Evolutionary conservation across 345 rosid species (phyloP), one percentile per base, ranked within the genome.

Genomic region (Citrus reticulata): DNA sequence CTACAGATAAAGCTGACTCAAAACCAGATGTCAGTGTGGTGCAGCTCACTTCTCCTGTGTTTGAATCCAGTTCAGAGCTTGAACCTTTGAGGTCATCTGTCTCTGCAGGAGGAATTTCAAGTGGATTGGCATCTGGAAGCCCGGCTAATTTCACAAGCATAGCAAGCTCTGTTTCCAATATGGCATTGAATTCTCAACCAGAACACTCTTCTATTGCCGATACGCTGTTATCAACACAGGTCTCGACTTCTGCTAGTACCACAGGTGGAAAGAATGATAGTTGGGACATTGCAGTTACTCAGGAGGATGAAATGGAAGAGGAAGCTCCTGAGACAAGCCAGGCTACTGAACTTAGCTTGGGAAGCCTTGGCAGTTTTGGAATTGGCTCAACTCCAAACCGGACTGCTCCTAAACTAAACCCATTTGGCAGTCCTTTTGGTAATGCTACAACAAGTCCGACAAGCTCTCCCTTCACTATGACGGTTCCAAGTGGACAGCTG

Each of bases 231-330:
- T 79, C 89, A 32, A 69, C 84, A 30, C 62, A 87, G 10, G 29
- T 77, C 55, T 70, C 89, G 67, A 66, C 84, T 79, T 83, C 88
- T 78, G 81, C 72, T 76, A 79, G 81, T 85, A 42, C 80, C 58
- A 34, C 81, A 60, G 75, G 68, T 79, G 89, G 80, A 73, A 91
- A 85, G 76, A 83, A 75, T 74, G 92, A 89, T 62, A 80, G 72
- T 76, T 81, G 78, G 76, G 92, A 86, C 77, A 80, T 70, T 74
- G 80, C 77, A 29, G 90, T 79, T 71, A 68, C 87, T 14, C 93
- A 87, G 81, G 99, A 93, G 85, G 99, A 94, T 88, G 98, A 91
- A 81, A 96, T 96, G 99, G 99, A 96, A 79, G 99, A 96, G 91
- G 98, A 87, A 80, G 97, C 94, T 84, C 88, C 98, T 61, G 99